phyloP scores from a whole-genome alignment of 2,329 filamentous ascomycete genomes.

The Cadophora sp. region DNA sequence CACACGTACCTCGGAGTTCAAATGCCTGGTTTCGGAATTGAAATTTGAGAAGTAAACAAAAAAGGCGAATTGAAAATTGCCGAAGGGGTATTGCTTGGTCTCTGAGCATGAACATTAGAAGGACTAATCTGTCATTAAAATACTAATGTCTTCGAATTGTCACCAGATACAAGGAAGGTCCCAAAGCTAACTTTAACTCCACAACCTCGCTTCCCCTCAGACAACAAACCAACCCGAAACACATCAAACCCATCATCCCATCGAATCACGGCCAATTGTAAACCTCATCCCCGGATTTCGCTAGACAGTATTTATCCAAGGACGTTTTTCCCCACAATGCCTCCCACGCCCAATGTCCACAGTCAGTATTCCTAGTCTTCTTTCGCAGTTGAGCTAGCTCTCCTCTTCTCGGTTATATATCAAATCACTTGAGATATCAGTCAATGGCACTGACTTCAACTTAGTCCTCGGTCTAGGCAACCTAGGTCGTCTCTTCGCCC shows the following conservation, averaged over 20 bases:
- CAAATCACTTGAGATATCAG: not conserved
- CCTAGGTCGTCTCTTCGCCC: conserved; percentile 80
- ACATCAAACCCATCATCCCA: not conserved
- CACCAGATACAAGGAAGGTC: not conserved
- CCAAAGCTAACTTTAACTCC: not conserved
- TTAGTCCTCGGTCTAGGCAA: conserved; percentile 78
- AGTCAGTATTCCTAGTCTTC: conserved; percentile 32
- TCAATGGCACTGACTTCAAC: not conserved
- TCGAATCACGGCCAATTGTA: not conserved
- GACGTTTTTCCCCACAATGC: not conserved
- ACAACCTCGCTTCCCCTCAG: conserved; percentile 1
- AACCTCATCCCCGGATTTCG: not conserved
- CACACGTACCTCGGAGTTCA: conserved; percentile 2
- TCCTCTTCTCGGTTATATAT: no score
- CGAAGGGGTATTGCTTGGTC: not conserved
- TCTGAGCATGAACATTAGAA: not conserved
- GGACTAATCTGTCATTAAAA: no score
- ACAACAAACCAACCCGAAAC: not conserved
- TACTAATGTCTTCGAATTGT: not conserved
- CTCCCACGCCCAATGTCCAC: conserved; percentile 54
- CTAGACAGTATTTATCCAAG: not conserved
- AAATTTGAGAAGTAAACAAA: not conserved
- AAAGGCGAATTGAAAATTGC: not conserved
- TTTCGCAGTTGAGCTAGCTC: no score
- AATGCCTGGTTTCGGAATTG: not conserved